These are phyloP conservation scores for Sugiyamaella japonica DNA, from an alignment of 1,139 yeast species.

Conservation along the genomic window DNA sequence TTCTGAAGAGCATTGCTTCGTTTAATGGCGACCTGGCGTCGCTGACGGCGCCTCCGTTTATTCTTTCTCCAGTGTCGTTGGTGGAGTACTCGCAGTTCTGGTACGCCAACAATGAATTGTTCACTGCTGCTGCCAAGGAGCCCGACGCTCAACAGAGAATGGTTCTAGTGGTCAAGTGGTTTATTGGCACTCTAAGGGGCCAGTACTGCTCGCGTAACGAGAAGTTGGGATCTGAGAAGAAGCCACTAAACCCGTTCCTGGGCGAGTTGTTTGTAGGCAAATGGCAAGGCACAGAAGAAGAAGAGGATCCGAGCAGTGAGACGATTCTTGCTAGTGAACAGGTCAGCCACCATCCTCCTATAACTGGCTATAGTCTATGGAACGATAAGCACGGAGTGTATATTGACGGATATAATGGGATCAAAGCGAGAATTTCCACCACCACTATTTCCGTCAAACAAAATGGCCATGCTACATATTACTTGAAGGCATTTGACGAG, in stretches of 20 bases:
- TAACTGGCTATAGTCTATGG: constrained; percentile 79
- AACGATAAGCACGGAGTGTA: constrained; percentile 68
- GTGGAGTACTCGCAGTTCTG: constrained; percentile 85
- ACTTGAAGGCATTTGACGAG: constrained; percentile 60
- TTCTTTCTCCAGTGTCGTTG: constrained; percentile 84
- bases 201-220: constrained; percentile 94
- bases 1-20: constrained; percentile 86
- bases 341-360: constrained; percentile 95
- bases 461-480: constrained; percentile 82
- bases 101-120: constrained; percentile 81
- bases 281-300: constrained; percentile 47
- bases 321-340: constrained; percentile 81
- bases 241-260: constrained; percentile 90
- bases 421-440: constrained; percentile 79
- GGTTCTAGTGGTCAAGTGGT: constrained; percentile 86
- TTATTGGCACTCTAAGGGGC: constrained; percentile 83
- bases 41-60: constrained; percentile 97
- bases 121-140: constrained; percentile 63
- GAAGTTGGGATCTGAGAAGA: constrained; percentile 88
- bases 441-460: constrained; percentile 82
- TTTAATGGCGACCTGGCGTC: constrained; percentile 94
- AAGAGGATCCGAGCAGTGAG: constrained; percentile 46
- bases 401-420: constrained; percentile 86
- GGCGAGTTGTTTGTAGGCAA: constrained; percentile 92
- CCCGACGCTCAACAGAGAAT: constrained; percentile 55